These are phyloP conservation scores for Candida maltosa DNA, from an alignment of 805 yeast species.

Conservation along the genomic window DNA sequence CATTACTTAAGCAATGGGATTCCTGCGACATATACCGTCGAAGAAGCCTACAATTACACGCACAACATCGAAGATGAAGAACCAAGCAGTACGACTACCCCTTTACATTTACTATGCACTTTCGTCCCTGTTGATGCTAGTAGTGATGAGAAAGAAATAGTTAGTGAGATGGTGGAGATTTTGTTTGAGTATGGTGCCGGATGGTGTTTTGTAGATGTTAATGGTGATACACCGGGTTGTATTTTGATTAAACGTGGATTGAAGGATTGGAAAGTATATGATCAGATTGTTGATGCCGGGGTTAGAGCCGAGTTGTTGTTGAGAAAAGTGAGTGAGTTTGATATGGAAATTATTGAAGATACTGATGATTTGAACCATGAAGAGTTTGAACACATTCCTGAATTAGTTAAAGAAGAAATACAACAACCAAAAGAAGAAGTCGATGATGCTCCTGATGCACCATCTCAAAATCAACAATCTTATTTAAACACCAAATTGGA, in stretches of 20 bases:
- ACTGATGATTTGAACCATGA: slow-evolving; percentile 25
- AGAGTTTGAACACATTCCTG: slow-evolving; percentile 14
- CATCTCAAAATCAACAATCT: slow-evolving; percentile 61
- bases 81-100: slow-evolving; percentile 61
- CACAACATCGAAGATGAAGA: slow-evolving; percentile 36
- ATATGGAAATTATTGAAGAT: slow-evolving; percentile 58
- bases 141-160: slow-evolving; percentile 41
- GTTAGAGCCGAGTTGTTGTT: slow-evolving; percentile 83
- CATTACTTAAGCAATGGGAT: slow-evolving; percentile 58
- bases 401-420: slow-evolving; percentile 21
- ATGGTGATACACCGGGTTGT: slow-evolving; percentile 83
- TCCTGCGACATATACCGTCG: slow-evolving; percentile 80
- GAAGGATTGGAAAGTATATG: slow-evolving; percentile 34
- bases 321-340: slow-evolving; percentile 63
- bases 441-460: slow-evolving; percentile 30
- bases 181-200: slow-evolving; percentile 87
- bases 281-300: slow-evolving; percentile 74
- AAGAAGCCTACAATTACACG: slow-evolving; percentile 64
- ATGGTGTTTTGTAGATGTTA: slow-evolving; percentile 76
- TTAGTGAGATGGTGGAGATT: slow-evolving; percentile 54
- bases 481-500: slow-evolving; percentile 65
- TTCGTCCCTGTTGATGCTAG: slow-evolving; percentile 46
- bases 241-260: slow-evolving; percentile 55
- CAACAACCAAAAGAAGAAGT: slow-evolving; percentile 3
- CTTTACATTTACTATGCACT: slow-evolving; percentile 67